Evolutionary conservation across 768 basidiomycete genomes (phyloP).

Genomic region (Fomitopsis serialis): DNA sequence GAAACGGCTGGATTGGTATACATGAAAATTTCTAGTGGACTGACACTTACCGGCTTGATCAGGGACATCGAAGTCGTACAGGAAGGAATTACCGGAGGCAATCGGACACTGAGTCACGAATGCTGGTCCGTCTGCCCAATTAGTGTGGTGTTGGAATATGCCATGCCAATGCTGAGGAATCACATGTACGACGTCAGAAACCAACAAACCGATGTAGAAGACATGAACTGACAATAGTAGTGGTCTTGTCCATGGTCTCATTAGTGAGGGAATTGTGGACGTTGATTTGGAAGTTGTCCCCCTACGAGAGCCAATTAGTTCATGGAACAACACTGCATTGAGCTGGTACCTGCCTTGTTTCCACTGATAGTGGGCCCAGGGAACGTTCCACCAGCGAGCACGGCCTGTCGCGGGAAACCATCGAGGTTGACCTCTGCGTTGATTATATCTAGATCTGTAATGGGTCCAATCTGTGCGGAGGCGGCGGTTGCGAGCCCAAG

Average conservation of each 20-base stretch:
- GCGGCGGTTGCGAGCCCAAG: slow-evolving; percentile 2
- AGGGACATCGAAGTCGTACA: slow-evolving; percentile 29
- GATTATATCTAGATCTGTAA: slow-evolving; percentile 17
- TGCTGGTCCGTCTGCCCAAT: slow-evolving; percentile 39
- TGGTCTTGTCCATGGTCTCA: slow-evolving; percentile 27
- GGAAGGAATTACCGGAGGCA: slow-evolving; percentile 29
- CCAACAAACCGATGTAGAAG: background rate
- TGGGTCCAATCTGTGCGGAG: slow-evolving; percentile 17
- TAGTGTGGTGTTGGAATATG: slow-evolving; percentile 35
- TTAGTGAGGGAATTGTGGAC: slow-evolving; percentile 30
- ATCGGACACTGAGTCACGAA: slow-evolving; percentile 40
- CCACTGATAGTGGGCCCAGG: slow-evolving; percentile 44
- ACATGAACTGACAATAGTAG: slow-evolving; percentile 28
- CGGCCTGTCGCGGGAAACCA: slow-evolving; percentile 24
- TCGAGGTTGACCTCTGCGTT: slow-evolving; percentile 20
- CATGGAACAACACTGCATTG: background rate
- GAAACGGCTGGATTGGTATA: background rate
- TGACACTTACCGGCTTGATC: slow-evolving; percentile 20
- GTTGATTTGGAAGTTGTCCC: slow-evolving; percentile 29
- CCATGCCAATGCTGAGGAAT: slow-evolving; percentile 38
- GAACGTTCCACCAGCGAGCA: slow-evolving; percentile 40
- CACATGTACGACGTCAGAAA: no score
- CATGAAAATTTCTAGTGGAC: background rate
- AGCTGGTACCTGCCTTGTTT: slow-evolving; percentile 28
- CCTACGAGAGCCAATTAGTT: slow-evolving; percentile 15